Conservation (phyloP, 2,329 filamentous ascomycete genomes). For the Ascomycota sp. region DNA sequence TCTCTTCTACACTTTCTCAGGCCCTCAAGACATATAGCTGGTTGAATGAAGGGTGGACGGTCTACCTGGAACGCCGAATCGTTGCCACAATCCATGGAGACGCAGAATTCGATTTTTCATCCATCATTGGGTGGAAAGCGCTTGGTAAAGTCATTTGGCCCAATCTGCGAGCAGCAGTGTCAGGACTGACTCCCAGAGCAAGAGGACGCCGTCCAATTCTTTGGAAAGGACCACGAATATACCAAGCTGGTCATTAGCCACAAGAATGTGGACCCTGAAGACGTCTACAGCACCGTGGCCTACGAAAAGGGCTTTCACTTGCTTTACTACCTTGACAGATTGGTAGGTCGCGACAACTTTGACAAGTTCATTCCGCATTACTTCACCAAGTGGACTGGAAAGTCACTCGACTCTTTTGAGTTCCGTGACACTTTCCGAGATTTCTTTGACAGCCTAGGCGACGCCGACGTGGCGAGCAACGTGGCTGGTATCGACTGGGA, state of each 20-base stretch:
- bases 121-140: slow-evolving; percentile 88
- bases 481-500: slow-evolving; percentile 71
- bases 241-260: slow-evolving; percentile 78
- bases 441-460: slow-evolving; percentile 50
- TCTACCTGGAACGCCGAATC: slow-evolving; percentile 77
- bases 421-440: slow-evolving; percentile 74
- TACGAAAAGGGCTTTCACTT: slow-evolving; percentile 97
- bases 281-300: slow-evolving; percentile 76
- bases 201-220: slow-evolving; percentile 58
- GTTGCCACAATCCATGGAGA: slow-evolving; percentile 59
- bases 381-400: slow-evolving; percentile 63
- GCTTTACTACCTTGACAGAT: slow-evolving; percentile 68
- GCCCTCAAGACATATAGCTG: slow-evolving; percentile 20
- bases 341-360: slow-evolving; percentile 69
- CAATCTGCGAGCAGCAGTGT: neutral
- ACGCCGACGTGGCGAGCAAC: slow-evolving; percentile 39
- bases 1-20: neutral
- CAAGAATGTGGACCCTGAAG: slow-evolving; percentile 79
- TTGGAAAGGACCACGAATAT: slow-evolving; percentile 69
- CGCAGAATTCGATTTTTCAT: slow-evolving; percentile 72
- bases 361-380: slow-evolving; percentile 92
- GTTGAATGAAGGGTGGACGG: slow-evolving; percentile 72
- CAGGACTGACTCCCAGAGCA: neutral
- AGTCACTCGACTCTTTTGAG: slow-evolving; percentile 79
- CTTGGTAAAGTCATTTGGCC: slow-evolving; percentile 23